Base-by-base conservation (phyloP, 2,329 filamentous ascomycete genomes). In the Hypoxylon rubiginosum region DNA sequence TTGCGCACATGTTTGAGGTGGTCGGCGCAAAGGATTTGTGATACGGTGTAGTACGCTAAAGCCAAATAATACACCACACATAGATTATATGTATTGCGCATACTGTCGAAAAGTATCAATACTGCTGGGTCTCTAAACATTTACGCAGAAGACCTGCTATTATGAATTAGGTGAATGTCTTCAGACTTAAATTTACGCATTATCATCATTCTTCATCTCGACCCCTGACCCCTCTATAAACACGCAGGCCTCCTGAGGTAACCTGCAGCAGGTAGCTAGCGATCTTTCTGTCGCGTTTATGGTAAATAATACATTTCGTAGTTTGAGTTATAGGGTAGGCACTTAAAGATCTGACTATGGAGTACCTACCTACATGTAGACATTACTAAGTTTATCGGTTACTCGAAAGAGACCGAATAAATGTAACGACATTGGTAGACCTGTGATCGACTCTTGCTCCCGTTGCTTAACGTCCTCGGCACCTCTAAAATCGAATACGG, bases 31-130 rank as follows among this genome's bases (percentile, higher is more conserved):
- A 11, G 36, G 24, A 21, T n/a, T 48, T 21, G 36, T n/a, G n/a
- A 26, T 32, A 21, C 30, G 28, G 32, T 10, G 21, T 49, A 32
- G 11, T 30, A 11, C 26, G 26, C 15, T 32, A 2, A 55, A 15
- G 51, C 28, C 41, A 21, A 19, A 43, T 43, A 61, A 45, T 10
- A 19, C 39, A 43, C 6, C 6, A 43, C n/a, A n/a, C 39, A 41
- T 41, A n/a, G 36, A 41, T 41, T 13, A 19, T n/a, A 41, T 9
- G 8, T 6, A 43, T 43, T n/a, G 39, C n/a, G 39, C 17, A 43
- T 43, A 9, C n/a, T 5, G n/a, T n/a, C 6, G 13, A 4, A 10
- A 11, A 21, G 32, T 26, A 26, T 59, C 15, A 26, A 46, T 13
- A 21, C 26, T 13, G n/a, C 13, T 15, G 15, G 39, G 8, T 43